Conservation (phyloP, 176 grass and related monocot genomes). For the Bothriochloa decipiens region DNA sequence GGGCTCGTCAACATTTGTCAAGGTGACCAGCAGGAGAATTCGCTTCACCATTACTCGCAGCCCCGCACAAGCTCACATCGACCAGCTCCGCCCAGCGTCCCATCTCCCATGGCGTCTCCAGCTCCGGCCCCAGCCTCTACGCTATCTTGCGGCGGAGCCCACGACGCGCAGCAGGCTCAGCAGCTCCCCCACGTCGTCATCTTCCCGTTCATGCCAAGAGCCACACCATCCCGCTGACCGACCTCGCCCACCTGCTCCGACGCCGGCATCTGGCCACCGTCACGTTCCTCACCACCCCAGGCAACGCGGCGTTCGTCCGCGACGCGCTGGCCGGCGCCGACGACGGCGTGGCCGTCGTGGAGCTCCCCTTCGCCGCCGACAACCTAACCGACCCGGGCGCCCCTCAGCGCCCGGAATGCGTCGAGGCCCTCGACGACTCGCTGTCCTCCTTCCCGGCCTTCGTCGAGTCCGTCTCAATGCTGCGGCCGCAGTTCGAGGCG, state of each 20-base stretch:
- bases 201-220: constrained; percentile 43
- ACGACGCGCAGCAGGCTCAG: background rate
- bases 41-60: background rate
- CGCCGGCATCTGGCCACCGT: constrained; percentile 25
- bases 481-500: constrained; percentile 48
- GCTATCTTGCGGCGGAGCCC: background rate
- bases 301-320: constrained; percentile 40
- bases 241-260: constrained; percentile 36
- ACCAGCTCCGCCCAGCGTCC: background rate
- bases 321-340: constrained; percentile 28
- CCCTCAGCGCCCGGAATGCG: background rate
- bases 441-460: constrained; percentile 4
- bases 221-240: constrained; percentile 40
- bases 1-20: no score
- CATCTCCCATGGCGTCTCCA: background rate
- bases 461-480: constrained; percentile 16
- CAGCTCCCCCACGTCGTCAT: constrained; percentile 34
- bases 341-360: constrained; percentile 14
- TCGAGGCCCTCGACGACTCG: constrained; percentile 6
- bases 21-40: background rate
- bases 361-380: constrained; percentile 39
- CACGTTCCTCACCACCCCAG: constrained; percentile 46
- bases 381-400: no score
- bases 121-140: background rate
- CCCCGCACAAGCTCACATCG: background rate